Evolutionary conservation across 345 rosid genomes (phyloP).

Genomic region (Camelina hispida): DNA sequence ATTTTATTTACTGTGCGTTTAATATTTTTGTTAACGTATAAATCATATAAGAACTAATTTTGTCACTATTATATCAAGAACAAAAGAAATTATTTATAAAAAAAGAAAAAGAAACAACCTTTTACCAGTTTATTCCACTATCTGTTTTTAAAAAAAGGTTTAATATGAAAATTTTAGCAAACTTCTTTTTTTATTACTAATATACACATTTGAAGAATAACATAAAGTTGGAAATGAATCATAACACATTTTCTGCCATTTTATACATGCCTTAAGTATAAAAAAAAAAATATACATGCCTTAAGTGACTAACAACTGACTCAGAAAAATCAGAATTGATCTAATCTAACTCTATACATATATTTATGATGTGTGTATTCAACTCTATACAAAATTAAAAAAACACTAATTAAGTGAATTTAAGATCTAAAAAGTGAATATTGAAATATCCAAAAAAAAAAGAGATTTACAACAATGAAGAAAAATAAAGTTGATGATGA

Average conservation of each 20-base stretch:
- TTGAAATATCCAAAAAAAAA: constrained; percentile 9
- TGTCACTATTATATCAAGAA: background rate
- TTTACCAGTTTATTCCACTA: background rate
- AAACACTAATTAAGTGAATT: background rate
- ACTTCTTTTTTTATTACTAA: too few relatives aligned
- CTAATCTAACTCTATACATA: background rate
- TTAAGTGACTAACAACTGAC: constrained; percentile 23
- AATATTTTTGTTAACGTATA: background rate
- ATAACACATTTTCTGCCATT: background rate
- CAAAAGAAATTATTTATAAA: background rate
- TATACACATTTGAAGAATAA: background rate
- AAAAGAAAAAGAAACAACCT: background rate
- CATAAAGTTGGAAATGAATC: background rate
- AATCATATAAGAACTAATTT: background rate
- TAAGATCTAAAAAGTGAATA: constrained; percentile 17
- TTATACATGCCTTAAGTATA: background rate
- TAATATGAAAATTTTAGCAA: too few relatives aligned
- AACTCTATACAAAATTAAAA: background rate
- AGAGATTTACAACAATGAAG: too few relatives aligned
- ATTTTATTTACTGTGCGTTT: background rate
- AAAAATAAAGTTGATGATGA: too few relatives aligned
- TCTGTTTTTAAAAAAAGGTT: background rate
- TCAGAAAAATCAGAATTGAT: background rate
- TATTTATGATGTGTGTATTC: background rate
- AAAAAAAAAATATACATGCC: background rate